These are phyloP conservation scores for Trichoderma arundinaceum DNA, from an alignment of 2,329 filamentous ascomycete species.

Conservation along the genomic window DNA sequence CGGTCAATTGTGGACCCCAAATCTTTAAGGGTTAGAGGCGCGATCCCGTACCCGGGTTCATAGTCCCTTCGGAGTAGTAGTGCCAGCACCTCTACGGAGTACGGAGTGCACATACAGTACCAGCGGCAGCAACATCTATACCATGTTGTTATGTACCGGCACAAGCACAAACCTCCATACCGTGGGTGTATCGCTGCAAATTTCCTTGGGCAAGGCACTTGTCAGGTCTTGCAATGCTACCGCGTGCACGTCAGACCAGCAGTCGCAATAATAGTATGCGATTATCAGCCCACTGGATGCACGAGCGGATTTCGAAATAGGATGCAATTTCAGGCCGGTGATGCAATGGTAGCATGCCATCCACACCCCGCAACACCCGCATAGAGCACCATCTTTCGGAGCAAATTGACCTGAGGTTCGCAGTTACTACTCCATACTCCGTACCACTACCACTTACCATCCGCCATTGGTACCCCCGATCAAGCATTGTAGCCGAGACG, in stretches of 20 bases:
- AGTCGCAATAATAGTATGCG: background rate
- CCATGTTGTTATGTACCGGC: background rate
- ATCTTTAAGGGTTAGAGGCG: conserved; percentile 10
- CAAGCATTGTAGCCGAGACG: conserved; percentile 3
- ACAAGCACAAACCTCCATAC: background rate
- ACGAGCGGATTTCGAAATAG: background rate
- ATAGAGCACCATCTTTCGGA: background rate
- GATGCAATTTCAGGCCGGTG: background rate
- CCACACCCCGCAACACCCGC: background rate
- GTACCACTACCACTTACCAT: background rate
- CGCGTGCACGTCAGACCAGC: background rate
- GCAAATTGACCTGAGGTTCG: background rate
- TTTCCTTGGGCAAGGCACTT: background rate
- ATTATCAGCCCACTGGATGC: conserved; percentile 7
- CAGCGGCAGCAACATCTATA: no score
- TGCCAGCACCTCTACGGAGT: background rate
- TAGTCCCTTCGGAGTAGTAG: background rate
- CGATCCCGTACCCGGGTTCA: conserved; percentile 8
- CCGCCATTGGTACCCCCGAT: background rate
- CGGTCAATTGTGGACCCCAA: conserved; percentile 9
- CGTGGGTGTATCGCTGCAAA: background rate
- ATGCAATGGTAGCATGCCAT: background rate
- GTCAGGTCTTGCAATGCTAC: background rate
- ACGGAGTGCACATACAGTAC: background rate
- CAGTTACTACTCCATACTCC: background rate